Percentiles rank a stretch among this genome's conserved stretches.
Evolutionary conservation across 768 basidiomycete species (phyloP).

Genomic region (Crepidotus variabilis): DNA sequence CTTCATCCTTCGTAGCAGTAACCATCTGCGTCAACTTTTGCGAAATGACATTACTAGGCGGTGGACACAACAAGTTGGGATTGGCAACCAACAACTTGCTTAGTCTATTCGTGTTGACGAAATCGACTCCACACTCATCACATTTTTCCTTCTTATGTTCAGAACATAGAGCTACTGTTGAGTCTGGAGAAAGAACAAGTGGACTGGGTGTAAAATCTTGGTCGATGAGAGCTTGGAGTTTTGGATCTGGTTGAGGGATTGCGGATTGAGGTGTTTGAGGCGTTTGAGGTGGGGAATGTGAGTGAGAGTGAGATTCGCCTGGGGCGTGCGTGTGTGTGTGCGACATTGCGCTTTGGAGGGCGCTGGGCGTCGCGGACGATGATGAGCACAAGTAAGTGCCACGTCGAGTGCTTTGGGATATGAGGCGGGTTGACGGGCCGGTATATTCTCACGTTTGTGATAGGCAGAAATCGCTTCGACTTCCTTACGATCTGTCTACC

Average conservation of each 20-base stretch:
- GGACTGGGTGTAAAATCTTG: slow-evolving; percentile 60
- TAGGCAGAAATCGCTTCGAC: too few relatives aligned
- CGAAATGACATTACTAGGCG: slow-evolving; percentile 73
- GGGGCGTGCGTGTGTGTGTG: slow-evolving; percentile 63
- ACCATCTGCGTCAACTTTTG: slow-evolving; percentile 75
- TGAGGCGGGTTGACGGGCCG: too few relatives aligned
- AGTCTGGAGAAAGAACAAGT: slow-evolving; percentile 52
- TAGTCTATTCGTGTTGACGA: slow-evolving; percentile 70
- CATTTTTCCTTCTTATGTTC: slow-evolving; percentile 74
- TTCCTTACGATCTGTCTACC: too few relatives aligned
- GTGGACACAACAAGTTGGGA: slow-evolving; percentile 72
- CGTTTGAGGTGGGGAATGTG: slow-evolving; percentile 38
- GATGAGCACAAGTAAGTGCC: too few relatives aligned
- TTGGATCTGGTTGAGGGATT: slow-evolving; percentile 59
- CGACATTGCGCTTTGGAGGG: slow-evolving; percentile 41
- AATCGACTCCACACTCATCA: slow-evolving; percentile 70
- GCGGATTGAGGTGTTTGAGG: slow-evolving; percentile 35
- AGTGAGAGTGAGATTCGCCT: slow-evolving; percentile 51
- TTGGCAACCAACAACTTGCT: slow-evolving; percentile 66
- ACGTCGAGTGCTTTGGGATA: too few relatives aligned
- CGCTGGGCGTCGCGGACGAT: too few relatives aligned
- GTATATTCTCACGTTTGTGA: too few relatives aligned
- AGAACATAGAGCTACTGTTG: slow-evolving; percentile 55
- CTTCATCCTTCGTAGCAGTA: slow-evolving; percentile 84
- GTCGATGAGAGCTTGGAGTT: slow-evolving; percentile 74